These are phyloP conservation scores for Gymnopilus dilepis DNA, from an alignment of 768 basidiomycete genomes.

Conservation along the genomic window DNA sequence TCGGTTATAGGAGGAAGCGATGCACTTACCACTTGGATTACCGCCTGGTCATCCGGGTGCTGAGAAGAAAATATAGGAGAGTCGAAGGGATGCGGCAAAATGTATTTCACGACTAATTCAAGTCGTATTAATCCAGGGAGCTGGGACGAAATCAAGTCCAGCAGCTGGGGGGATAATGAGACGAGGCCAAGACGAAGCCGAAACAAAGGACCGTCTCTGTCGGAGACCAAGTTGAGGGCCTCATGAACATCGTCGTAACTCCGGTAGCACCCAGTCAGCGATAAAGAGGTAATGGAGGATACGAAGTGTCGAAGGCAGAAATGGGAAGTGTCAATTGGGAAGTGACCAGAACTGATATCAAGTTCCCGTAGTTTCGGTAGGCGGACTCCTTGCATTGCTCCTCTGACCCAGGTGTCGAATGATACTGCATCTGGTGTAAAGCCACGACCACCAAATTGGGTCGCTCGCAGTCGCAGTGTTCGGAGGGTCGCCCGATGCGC, in stretches of 20 bases:
- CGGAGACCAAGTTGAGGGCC: constrained; percentile 31
- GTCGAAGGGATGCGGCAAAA: constrained; percentile 36
- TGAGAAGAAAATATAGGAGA: constrained; percentile 12
- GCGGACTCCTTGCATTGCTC: constrained; percentile 33
- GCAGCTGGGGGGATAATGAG: constrained; percentile 45
- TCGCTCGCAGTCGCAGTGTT: constrained; percentile 46
- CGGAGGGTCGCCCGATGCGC: constrained; percentile 40
- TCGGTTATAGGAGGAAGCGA: constrained; percentile 1
- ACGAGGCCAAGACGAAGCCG: constrained; percentile 46
- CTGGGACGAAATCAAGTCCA: constrained; percentile 45
- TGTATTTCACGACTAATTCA: constrained; percentile 44
- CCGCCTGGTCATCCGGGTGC: constrained; percentile 23
- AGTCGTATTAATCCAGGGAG: constrained; percentile 41
- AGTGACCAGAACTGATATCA: constrained; percentile 41
- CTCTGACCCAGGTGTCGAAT: constrained; percentile 43
- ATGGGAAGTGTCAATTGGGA: constrained; percentile 42
- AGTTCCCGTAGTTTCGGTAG: constrained; percentile 36
- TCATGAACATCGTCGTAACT: constrained; percentile 40
- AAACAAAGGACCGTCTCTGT: constrained; percentile 29
- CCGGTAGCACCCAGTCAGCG: constrained; percentile 46
- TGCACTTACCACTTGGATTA: constrained; percentile 35
- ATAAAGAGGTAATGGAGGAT: constrained; percentile 38
- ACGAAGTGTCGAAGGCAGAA: constrained; percentile 40
- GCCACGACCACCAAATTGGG: constrained; percentile 44
- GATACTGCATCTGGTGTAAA: constrained; percentile 35